A percentile compares a stretch with the other conserved stretches of the same genome.
Conservation (phyloP, 2,329 filamentous ascomycete genomes). For the Didymella sp. region DNA sequence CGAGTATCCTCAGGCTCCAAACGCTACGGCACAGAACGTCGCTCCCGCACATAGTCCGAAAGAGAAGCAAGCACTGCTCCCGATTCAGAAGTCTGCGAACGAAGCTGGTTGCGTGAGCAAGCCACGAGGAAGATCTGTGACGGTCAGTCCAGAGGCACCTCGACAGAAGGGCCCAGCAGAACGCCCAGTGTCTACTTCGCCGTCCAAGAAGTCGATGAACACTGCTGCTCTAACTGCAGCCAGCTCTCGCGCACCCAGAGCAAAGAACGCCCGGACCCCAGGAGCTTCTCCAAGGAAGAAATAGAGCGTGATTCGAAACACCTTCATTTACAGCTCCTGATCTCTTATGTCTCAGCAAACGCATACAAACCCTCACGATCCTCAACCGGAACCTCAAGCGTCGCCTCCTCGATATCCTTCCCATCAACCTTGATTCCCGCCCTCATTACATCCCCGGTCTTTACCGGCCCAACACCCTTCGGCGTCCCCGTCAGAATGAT, state of each 20-base stretch:
- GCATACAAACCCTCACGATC: constrained; percentile 79
- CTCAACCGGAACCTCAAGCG: constrained; percentile 81
- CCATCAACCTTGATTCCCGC: constrained; percentile 82
- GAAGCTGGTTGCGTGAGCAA: not conserved
- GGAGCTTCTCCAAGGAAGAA: constrained; percentile 1
- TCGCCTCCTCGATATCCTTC: constrained; percentile 82
- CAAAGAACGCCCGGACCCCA: not conserved
- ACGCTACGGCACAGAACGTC: not conserved
- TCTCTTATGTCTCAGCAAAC: constrained; percentile 63
- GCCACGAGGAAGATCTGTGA: constrained; percentile 8
- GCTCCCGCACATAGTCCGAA: not conserved
- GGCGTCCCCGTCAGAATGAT: constrained; percentile 96
- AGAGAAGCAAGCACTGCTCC: not conserved
- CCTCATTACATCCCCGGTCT: constrained; percentile 84
- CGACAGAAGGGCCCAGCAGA: not conserved
- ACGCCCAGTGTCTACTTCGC: not conserved
- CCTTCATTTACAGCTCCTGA: not conserved
- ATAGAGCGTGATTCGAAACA: not conserved
- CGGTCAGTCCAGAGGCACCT: constrained; percentile 1
- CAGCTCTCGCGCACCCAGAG: constrained; percentile 8
- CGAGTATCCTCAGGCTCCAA: constrained; percentile 1
- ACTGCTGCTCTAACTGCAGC: constrained; percentile 8
- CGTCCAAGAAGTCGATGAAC: constrained; percentile 1
- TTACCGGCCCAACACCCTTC: constrained; percentile 89
- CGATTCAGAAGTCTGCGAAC: not conserved